Conservation (phyloP, 495 filamentous ascomycete genomes). For the Schizothecium vesticola region DNA sequence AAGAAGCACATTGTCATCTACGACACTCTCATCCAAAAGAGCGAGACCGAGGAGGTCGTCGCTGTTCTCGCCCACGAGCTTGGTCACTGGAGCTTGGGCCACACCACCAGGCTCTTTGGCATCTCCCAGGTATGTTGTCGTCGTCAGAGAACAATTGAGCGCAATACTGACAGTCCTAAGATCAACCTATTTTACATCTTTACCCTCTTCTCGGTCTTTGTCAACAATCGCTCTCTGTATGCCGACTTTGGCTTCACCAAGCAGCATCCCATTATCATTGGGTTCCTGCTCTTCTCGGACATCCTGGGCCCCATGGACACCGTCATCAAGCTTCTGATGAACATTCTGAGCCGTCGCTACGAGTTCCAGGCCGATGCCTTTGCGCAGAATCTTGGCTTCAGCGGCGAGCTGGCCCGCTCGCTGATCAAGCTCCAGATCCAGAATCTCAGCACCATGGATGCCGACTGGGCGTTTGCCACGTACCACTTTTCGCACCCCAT, state of each 20-base stretch:
- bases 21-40: constrained; percentile 95
- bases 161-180: constrained; percentile 30
- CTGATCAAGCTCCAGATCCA: constrained; percentile 97
- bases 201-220: constrained; percentile 90
- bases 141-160: background rate
- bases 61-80: constrained; percentile 93
- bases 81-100: constrained; percentile 92
- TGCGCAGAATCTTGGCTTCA: constrained; percentile 78
- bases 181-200: constrained; percentile 94
- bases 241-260: constrained; percentile 82
- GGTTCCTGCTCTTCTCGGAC: constrained; percentile 94
- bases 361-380: constrained; percentile 96
- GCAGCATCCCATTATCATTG: constrained; percentile 86
- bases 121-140: constrained; percentile 68
- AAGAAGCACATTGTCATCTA: constrained; percentile 99
- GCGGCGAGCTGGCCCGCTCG: constrained; percentile 73
- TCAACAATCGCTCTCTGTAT: constrained; percentile 90
- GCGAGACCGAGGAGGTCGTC: constrained; percentile 82
- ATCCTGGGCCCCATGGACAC: constrained; percentile 87
- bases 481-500: constrained; percentile 99
- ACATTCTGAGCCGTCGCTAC: constrained; percentile 86
- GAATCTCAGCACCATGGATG: constrained; percentile 97
- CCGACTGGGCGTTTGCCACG: constrained; percentile 94
- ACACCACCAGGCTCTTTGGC: constrained; percentile 86
- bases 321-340: constrained; percentile 89